Base-by-base conservation (phyloP, 2,329 filamentous ascomycete genomes). In the Colletotrichum spaethianum region DNA sequence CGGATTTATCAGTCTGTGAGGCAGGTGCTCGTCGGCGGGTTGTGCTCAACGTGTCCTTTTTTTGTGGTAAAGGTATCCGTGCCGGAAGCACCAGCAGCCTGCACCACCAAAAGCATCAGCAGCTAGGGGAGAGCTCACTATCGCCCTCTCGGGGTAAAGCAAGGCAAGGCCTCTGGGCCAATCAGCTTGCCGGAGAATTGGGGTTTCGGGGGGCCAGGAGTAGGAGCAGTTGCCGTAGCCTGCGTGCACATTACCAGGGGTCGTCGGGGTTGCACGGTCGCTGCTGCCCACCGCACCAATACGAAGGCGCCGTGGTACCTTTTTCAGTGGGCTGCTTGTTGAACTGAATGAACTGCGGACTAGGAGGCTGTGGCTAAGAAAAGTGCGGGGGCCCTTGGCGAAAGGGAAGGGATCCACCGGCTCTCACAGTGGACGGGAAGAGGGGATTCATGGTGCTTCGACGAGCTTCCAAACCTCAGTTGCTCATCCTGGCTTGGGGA, bases 41-140 rank as follows among this genome's bases (percentile, higher is more conserved):
- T 73, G 52, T 70, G 66, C 63, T 74, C 74, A 75, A 75, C 74
- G 74, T 75, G 74, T 75, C 74, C 74, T 75, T 75, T 75, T 74
- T 75, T 73, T 71, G 59, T 23, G 20, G 40, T 68, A 65, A 52
- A 72, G 65, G 67, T 59, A 57, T 55, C 50, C 56, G 56, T 42
- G 31, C 57, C 40, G 55, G 50, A 57, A 62, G 56, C 44, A 67
- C 44, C 26, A 50, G 46, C 44, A 7, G 23, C 20, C 44, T 23
- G 46, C 63, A 66, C 62, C 64, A 62, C 50, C 56, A 40, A 48
- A 46, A 46, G 59, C 60, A 56, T 59, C 64, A 66, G 50, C 59
- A 73, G 70, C 60, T 70, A 73, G 66, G 62, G 63, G 44, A 66
- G 66, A 73, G 66, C 70, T 52, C 33, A 52, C 46, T 70, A 62